These are phyloP conservation scores for Lanzia echinophila DNA, from an alignment of 2,329 filamentous ascomycete species.

Conservation along the genomic window DNA sequence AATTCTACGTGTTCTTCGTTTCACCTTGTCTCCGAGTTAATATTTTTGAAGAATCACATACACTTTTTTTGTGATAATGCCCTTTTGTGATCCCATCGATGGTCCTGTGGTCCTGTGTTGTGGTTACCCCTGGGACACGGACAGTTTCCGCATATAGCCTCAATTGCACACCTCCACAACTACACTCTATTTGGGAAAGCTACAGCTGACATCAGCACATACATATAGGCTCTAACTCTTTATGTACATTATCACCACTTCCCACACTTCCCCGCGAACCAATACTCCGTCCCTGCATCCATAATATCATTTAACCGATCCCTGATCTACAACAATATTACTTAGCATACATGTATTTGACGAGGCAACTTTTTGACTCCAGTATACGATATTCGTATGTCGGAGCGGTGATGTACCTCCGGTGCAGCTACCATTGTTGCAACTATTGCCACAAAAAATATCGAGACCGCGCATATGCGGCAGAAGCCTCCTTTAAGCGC, in stretches of 20 bases:
- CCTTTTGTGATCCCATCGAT: not conserved
- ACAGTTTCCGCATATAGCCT: not conserved
- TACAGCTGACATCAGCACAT: not conserved
- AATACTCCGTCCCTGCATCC: not conserved
- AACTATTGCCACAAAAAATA: not conserved
- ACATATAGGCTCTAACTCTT: not conserved
- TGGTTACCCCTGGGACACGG: not conserved
- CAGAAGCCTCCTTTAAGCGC: not conserved
- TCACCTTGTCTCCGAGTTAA: not conserved
- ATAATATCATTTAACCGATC: not conserved
- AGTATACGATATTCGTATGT: not conserved
- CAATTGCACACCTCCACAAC: not conserved
- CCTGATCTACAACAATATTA: not conserved
- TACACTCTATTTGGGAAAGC: too few relatives aligned
- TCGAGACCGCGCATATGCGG: not conserved
- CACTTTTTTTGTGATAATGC: not conserved
- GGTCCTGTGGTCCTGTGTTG: not conserved
- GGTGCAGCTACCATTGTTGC: not conserved
- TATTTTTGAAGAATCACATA: not conserved
- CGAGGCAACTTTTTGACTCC: not conserved
- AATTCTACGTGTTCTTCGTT: not conserved
- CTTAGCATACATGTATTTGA: not conserved
- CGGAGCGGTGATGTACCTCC: not conserved
- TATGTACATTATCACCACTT: not conserved
- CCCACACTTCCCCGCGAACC: not conserved